These are phyloP conservation scores for Mucor irregularis DNA, from an alignment of 371 early-diverging fungal genomes.

Conservation along the genomic window DNA sequence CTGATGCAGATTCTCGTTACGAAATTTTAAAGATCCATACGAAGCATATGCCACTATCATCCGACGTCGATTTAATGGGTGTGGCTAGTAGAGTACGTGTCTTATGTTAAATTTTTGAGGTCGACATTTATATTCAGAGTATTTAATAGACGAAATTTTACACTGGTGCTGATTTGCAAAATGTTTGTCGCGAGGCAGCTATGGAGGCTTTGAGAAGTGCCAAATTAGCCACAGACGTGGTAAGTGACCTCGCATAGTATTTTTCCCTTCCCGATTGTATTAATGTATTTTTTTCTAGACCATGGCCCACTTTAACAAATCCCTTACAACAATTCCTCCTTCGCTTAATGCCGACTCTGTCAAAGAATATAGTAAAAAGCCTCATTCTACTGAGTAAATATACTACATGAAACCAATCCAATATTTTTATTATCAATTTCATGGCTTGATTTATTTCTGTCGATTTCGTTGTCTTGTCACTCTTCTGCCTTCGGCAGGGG, in stretches of 20 bases:
- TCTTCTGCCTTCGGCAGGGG: not conserved
- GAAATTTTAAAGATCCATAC: conserved; percentile 91
- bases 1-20: conserved; percentile 75
- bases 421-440: not conserved
- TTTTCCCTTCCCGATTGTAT: not conserved
- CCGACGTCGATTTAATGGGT: conserved; percentile 68
- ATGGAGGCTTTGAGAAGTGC: conserved; percentile 75
- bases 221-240: conserved; percentile 45
- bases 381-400: conserved; percentile 7
- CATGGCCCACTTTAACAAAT: conserved; percentile 18
- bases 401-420: not conserved
- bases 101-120: not conserved
- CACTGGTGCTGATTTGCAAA: conserved; percentile 97
- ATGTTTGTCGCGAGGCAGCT: conserved; percentile 96
- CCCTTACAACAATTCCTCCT: conserved; percentile 19
- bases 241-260: conserved; percentile 11
- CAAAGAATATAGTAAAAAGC: conserved; percentile 19
- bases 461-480: not conserved
- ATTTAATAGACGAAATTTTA: conserved; percentile 73
- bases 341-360: conserved; percentile 19
- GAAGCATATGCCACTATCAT: conserved; percentile 69
- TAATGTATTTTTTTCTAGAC: conserved; percentile 12
- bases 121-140: not conserved
- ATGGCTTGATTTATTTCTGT: too few relatives aligned
- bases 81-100: conserved; percentile 61